Evolutionary conservation across 2,329 filamentous ascomycete genomes (phyloP), one percentile per base, ranked within the genome.

Genomic region (Metarhizium rileyi): DNA sequence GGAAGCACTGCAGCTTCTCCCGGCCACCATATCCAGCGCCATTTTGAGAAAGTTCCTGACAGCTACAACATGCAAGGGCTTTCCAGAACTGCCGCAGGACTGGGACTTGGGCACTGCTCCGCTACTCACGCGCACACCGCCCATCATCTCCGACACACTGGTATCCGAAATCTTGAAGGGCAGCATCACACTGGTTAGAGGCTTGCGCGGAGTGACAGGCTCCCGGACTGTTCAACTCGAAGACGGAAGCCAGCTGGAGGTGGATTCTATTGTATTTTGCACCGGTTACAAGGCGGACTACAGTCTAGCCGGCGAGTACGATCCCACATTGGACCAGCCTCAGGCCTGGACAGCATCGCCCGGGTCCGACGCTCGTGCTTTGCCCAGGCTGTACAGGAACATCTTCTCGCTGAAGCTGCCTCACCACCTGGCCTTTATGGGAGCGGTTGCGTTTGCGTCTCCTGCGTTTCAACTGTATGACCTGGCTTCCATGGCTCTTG

Each of bases 351-450:
- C 47, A 3, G 50, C 28, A 54, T 60, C 43, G 53, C 61, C 35
- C 49, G 61, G 50, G 53, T 63, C 51, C 20, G 56, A 55, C 55
- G 63, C 54, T 10, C 60, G 57, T 5, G 54, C 62, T 0, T 61
- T 70, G 0, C 61, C 66, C 3, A 55, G 65, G 1, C 59, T 75
- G 2, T 75, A 70, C 48, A 65, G 67, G 36, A 72, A 73, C 54
- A 55, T 74, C 4, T 71, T 76, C 52, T 71, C 72, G 1, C 62
- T 70, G 0, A 57, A 65, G 23, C 58, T 70, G 23, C 69, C 71
- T 3, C 62, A 71, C 9, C 71, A 68, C 8, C 62, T 76, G 4
- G 74, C 70, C 0, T 67, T 74, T 46, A 57, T 72, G 49, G 67
- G 68, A 51, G 65, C 65, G 47, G 57, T 63, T 7, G 62, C 63